Evolutionary conservation across 1,284 basidiomycete genomes (phyloP), one percentile per base, ranked within the genome.

Genomic region (Pyrrhoderma noxium): DNA sequence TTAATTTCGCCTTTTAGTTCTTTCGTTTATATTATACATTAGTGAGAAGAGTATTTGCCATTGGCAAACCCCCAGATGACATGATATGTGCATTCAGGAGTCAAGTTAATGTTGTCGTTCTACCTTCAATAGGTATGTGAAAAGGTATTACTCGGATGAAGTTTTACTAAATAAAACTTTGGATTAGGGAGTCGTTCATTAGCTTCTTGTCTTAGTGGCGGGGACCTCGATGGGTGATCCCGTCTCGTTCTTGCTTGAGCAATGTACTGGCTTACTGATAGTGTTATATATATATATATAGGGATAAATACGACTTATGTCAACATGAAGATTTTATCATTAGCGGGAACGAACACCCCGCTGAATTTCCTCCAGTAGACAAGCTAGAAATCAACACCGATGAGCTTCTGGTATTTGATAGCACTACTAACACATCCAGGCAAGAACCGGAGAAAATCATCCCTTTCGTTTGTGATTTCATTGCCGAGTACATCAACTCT

Each of bases 401-500:
- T 1, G 25, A 45, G 3, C 22, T 53, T 11, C 5, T 5, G 27
- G 5, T 40, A 14, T 9, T 22, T 16, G 47, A 49, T 27, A 43
- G 25, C 8, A 54, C 57, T 0, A 56, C 58, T 2, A 58, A 60
- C 5, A 57, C 72, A 16, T 67, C 66, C 3, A 18, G 35, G 22
- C 67, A 86, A 1, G 72, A 75, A 2, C 70, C 75, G 21, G 70
- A 77, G 1, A 80, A 80, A 55, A 80, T 74, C 0, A 76, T 90
- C 4, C 73, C 83, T 1, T 88, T 92, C 57, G 80, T 92, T 1
- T 85, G 83, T 56, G 75, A 90, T 57, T 93, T 93, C 62, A 73
- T 93, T 27, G 78, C 92, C 18, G 80, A 91, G 58, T 93, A 88
- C 55, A 87, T 90, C 60, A 77, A 85, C 55, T 88, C 85, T 0